phyloP scores from a whole-genome alignment of 495 filamentous ascomycete species.

The Aspergillus ostianus region DNA sequence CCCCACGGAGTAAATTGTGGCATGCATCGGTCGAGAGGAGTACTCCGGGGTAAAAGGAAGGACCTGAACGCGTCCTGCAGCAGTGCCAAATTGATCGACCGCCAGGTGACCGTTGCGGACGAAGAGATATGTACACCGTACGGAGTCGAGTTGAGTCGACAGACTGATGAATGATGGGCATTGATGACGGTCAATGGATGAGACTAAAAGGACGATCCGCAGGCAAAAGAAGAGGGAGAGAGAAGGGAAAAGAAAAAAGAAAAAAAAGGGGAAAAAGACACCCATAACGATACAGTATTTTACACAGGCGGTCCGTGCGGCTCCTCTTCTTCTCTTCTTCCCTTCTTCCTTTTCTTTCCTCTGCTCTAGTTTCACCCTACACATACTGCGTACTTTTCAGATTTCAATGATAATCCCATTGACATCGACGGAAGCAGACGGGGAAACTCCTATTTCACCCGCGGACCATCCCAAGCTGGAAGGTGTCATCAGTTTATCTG shows the following conservation, averaged over 20 bases:
- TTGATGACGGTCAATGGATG: not conserved
- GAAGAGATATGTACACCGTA: not conserved
- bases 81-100: too few species aligned
- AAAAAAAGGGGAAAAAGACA: not conserved
- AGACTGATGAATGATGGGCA: not conserved
- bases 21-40: not conserved
- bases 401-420: too few species aligned
- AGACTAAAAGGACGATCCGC: not conserved
- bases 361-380: too few species aligned
- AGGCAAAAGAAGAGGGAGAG: not conserved
- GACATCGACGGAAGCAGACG: too few species aligned
- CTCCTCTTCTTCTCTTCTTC: not conserved
- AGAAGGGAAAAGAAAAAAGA: not conserved
- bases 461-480: not conserved
- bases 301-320: not conserved
- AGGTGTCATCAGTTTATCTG: not conserved
- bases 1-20: not conserved
- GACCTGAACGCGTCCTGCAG: not conserved
- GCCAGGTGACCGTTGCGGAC: not conserved
- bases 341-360: not conserved
- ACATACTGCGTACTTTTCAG: too few species aligned
- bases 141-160: too few species aligned
- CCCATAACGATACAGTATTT: not conserved
- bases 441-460: too few species aligned
- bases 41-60: not conserved